Evolutionary conservation across 1,284 basidiomycete genomes (phyloP), one percentile per base, ranked within the genome.

Genomic region (Ceratobasidium sp.): DNA sequence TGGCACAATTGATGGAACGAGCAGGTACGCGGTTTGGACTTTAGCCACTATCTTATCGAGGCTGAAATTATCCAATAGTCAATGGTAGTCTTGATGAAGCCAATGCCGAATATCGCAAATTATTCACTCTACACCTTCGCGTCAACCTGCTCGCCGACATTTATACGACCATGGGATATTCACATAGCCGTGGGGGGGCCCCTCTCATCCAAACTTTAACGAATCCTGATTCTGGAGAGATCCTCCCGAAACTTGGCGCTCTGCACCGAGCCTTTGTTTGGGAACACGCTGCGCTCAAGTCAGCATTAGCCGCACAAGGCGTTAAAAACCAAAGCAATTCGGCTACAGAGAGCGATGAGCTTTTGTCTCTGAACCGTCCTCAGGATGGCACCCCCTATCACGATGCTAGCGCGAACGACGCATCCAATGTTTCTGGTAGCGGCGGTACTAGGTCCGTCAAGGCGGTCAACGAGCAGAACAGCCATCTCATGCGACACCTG

Each of bases 81-180:
- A 82, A 84, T 56, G 79, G 84, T 29, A 78, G 81, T 39, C 70
- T 79, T 42, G 77, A 79, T 25, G 77, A 79, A 41, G 83, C 84
- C n/a, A 93, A 93, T 74, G 76, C 79, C 25, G 80, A 81, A 27
- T 95, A 95, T 81, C 85, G 93, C 50, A 83, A 81, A 72, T 82
- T 96, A n/a, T 84, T 93, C 44, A 84, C 86, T 7, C 80, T 97
- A 23, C 87, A 93, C 73, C 87, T 90, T 42, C 86, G 92, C 21
- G 83, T 91, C 39, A 90, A 92, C 19, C 79, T 98, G 21, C 84
- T 99, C 58, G 90, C 90, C 9, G 96, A 98, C 74, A 87, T 95
- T 13, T 93, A 95, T 77, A 84, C 88, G 2, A 92, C 90, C n/a
- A 86, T 91, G 47, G 87, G 89, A 3, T 94, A 90, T 77, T 82